A percentile compares a stretch with the other conserved stretches of the same genome.
phyloP scores from a whole-genome alignment of 495 filamentous ascomycete species.

The Durotheca rogersii region DNA sequence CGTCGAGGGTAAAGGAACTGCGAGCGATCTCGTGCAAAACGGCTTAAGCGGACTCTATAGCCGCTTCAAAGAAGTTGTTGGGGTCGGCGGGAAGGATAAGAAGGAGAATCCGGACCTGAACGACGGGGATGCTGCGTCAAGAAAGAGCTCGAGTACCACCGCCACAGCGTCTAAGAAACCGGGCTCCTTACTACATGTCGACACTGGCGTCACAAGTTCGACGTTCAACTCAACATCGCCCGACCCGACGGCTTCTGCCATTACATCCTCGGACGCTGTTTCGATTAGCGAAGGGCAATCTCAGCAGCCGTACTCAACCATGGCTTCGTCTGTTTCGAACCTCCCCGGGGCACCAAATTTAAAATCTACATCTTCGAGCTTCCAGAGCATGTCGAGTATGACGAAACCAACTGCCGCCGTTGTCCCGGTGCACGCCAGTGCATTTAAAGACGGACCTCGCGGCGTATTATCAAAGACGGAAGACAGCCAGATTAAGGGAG shows the following conservation, averaged over 20 bases:
- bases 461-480: conserved; percentile 42
- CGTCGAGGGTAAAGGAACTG: conserved; percentile 64
- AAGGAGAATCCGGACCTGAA: conserved; percentile 35
- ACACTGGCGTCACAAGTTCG: conserved; percentile 39
- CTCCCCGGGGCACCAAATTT: conserved; percentile 45
- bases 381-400: conserved; percentile 51
- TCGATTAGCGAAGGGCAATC: conserved; percentile 41
- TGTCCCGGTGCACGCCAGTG: conserved; percentile 59
- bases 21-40: conserved; percentile 72
- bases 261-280: conserved; percentile 37
- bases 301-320: conserved; percentile 50
- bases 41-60: conserved; percentile 84
- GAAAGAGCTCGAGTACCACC: conserved; percentile 39
- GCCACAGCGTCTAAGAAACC: conserved; percentile 43
- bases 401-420: conserved; percentile 45
- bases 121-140: conserved; percentile 42
- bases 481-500: conserved; percentile 33
- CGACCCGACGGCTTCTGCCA: conserved; percentile 41
- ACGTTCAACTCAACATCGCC: conserved; percentile 40
- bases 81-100: conserved; percentile 62
- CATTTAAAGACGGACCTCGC: conserved; percentile 50
- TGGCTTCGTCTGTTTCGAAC: conserved; percentile 56
- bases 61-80: conserved; percentile 75
- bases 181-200: conserved; percentile 35
- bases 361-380: conserved; percentile 53